Percentiles rank a stretch among this genome's conserved stretches.
Conservation (phyloP, 1,139 yeast species). For the Williopsis jadinii region DNA sequence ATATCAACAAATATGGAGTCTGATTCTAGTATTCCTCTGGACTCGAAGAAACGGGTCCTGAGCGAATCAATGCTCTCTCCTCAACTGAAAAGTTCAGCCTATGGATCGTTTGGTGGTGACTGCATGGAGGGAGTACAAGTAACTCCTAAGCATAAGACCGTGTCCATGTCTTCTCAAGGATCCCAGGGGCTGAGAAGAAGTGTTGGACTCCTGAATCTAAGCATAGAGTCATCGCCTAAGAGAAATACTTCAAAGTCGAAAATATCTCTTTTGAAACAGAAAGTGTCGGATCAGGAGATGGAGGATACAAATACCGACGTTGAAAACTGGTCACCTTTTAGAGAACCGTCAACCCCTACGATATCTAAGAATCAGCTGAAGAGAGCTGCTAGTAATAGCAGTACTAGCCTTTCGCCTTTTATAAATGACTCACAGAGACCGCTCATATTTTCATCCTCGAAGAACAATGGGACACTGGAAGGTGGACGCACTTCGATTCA, state of each 20-base stretch:
- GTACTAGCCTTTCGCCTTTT: conserved; percentile 19
- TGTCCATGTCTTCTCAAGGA: conserved; percentile 20
- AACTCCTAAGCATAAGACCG: conserved; percentile 17
- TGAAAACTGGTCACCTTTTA: conserved; percentile 29
- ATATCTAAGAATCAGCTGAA: conserved; percentile 12
- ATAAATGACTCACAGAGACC: conserved; percentile 21
- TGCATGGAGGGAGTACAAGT: conserved; percentile 6
- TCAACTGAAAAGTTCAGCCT: conserved; percentile 15
- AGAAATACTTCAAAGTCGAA: conserved; percentile 16
- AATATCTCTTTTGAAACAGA: conserved; percentile 15
- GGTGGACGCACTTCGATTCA: conserved; percentile 17
- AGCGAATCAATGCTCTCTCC: conserved; percentile 19
- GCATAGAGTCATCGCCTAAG: conserved; percentile 28
- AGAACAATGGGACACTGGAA: conserved; percentile 7
- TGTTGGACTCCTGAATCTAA: conserved; percentile 31
- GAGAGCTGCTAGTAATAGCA: conserved; percentile 22
- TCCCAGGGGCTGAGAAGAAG: conserved; percentile 30
- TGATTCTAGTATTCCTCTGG: too few relatives aligned
- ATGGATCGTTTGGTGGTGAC: conserved; percentile 5
- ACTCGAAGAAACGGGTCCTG: conserved; percentile 19
- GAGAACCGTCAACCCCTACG: conserved; percentile 20
- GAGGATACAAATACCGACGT: conserved; percentile 22
- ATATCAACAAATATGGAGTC: neutral
- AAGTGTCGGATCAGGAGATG: conserved; percentile 13
- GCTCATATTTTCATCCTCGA: conserved; percentile 13